Evolutionary conservation across 768 basidiomycete genomes (phyloP), one percentile per base, ranked within the genome.

Genomic region (Omphalotus guepiniiformis): DNA sequence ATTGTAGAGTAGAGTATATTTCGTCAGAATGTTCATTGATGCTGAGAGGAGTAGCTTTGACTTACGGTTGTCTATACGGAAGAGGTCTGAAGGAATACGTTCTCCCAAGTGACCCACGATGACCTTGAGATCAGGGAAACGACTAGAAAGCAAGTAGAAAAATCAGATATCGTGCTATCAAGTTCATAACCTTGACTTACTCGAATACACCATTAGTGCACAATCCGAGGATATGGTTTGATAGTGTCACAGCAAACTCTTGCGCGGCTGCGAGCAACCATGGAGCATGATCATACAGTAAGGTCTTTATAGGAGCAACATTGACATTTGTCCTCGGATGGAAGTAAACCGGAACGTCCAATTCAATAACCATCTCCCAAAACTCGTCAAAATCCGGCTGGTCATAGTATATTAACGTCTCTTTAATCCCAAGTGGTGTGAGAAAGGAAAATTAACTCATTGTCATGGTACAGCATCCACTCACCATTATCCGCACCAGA

Each of bases 31-130:
- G 29, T 15, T 15, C 16, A 40, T 22, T n/a, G 42, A 42, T 16
- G 26, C 18, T 16, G 16, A 26, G 19, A 6, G 22, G 11, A 37
- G 28, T 16, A n/a, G 2, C 9, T 9, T 2, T 38, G 13, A 57
- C 65, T 35, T 42, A 72, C 70, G 66, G 26, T 65, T 60, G 37
- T 74, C 66, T 21, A 70, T 70, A 15, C 72, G 63, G 43, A 61
- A 53, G 1, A 74, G 57, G 48, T 74, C 71, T 7, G 71, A 74
- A 0, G 71, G 63, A 22, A 72, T 62, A 13, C 71, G 62, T 51
- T 73, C 71, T 6, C 71, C 71, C 19, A 74, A 50, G 55, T 74
- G 72, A 1, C 70, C 72, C 16, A 73, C 66, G 16, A 74, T 71
- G 11, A 72, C 57, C 29, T 68, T 67, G 23, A 68, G 46, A 12